phyloP scores from a whole-genome alignment of 495 filamentous ascomycete species.

The Cercophora scortea region DNA sequence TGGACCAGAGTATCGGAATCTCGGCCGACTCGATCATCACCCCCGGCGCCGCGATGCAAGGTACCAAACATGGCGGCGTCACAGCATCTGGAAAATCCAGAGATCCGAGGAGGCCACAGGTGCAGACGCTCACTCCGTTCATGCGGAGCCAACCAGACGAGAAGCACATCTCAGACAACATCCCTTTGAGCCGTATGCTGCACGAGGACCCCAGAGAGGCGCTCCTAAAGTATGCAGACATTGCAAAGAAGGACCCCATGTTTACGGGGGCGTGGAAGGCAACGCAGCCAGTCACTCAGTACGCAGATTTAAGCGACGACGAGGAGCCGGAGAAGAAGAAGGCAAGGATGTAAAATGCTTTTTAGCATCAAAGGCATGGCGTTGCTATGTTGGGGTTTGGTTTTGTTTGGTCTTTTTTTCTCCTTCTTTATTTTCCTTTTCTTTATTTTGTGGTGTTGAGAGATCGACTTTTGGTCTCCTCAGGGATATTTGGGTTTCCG shows the following conservation, averaged over 20 bases:
- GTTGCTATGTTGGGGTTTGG: background rate
- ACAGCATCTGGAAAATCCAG: conserved; percentile 72
- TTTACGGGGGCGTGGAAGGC: conserved; percentile 90
- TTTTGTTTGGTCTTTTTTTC: background rate
- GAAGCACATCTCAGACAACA: conserved; percentile 76
- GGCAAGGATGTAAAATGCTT: conserved; percentile 33
- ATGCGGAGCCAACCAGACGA: conserved; percentile 87
- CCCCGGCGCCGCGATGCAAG: conserved; percentile 44
- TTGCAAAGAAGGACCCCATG: conserved; percentile 85
- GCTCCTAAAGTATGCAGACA: conserved; percentile 87
- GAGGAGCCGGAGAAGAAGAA: conserved; percentile 68
- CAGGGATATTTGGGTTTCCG: too few relatives aligned
- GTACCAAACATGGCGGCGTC: conserved; percentile 46
- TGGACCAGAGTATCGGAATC: conserved; percentile 67
- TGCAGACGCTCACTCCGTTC: conserved; percentile 83
- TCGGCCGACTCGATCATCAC: conserved; percentile 75
- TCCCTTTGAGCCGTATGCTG: conserved; percentile 87
- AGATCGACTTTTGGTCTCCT: too few relatives aligned
- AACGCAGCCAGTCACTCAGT: conserved; percentile 90
- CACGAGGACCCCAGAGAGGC: conserved; percentile 96
- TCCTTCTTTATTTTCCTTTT: too few relatives aligned
- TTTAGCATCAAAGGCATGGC: background rate
- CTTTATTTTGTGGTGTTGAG: too few relatives aligned
- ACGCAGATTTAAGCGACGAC: conserved; percentile 88
- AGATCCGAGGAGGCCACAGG: conserved; percentile 72